Conservation (phyloP, 2,329 filamentous ascomycete species). For the Arthrobotrys entomopaga region DNA sequence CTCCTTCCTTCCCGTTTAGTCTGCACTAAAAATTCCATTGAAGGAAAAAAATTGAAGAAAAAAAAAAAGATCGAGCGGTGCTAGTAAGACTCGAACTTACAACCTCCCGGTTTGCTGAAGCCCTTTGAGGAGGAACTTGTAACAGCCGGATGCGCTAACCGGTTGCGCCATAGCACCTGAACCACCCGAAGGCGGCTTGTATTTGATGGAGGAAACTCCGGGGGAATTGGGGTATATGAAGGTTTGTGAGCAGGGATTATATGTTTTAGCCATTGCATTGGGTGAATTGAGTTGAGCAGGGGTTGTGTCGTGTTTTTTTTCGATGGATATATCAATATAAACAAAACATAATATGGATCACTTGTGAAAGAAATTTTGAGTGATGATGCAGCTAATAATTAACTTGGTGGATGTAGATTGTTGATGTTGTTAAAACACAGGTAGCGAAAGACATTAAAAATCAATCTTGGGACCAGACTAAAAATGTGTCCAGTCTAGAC, state of each 20-base stretch:
- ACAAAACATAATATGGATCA: no score
- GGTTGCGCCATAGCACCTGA: conserved; percentile 53
- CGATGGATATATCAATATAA: no score
- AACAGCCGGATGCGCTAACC: conserved; percentile 55
- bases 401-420: no score
- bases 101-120: conserved; percentile 44
- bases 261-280: background rate
- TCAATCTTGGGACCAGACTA: no score
- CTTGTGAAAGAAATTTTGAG: no score
- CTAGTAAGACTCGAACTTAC: conserved; percentile 55
- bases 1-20: no score
- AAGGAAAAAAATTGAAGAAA: background rate
- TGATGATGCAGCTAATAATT: no score
- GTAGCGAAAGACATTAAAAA: no score
- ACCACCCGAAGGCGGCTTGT: conserved; percentile 7
- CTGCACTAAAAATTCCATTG: no score
- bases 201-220: conserved; percentile 23
- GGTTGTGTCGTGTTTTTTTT: background rate
- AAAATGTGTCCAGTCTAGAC: no score
- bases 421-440: no score
- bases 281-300: background rate
- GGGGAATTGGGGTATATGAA: conserved; percentile 15
- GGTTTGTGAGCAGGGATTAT: conserved; percentile 1
- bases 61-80: conserved; percentile 35
- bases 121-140: background rate